phyloP scores from a whole-genome alignment of 78 protist genomes.

The Guillardia theta region DNA sequence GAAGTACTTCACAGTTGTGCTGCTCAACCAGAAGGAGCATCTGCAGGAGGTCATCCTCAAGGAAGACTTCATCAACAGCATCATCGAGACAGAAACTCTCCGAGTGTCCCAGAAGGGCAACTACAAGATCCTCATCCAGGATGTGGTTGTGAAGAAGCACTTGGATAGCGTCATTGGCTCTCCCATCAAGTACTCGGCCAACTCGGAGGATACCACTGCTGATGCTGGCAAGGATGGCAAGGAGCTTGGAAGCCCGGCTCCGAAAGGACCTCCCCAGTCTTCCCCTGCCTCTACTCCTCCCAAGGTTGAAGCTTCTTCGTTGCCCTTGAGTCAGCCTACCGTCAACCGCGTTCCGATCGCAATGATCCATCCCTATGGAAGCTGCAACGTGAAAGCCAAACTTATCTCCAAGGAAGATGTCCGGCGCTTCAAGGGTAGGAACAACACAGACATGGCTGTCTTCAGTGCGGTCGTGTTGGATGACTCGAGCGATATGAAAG shows the following conservation, averaged over 20 bases:
- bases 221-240: background rate
- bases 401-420: background rate
- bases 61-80: background rate
- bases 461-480: slow-evolving; percentile 14
- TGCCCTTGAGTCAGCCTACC: background rate
- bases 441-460: background rate
- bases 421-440: background rate
- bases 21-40: background rate
- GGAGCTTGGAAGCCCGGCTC: background rate
- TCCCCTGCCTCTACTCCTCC: background rate
- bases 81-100: background rate
- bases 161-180: background rate
- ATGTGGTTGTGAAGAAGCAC: background rate
- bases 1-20: background rate
- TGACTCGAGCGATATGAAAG: background rate
- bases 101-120: background rate
- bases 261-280: background rate
- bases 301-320: background rate
- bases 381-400: background rate
- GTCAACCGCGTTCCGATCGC: background rate
- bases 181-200: background rate
- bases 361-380: background rate
- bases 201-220: background rate
- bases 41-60: background rate
- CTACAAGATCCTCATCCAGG: background rate